Base-by-base conservation (phyloP, 345 rosid genomes). In the Bruguiera gymnorhiza region DNA sequence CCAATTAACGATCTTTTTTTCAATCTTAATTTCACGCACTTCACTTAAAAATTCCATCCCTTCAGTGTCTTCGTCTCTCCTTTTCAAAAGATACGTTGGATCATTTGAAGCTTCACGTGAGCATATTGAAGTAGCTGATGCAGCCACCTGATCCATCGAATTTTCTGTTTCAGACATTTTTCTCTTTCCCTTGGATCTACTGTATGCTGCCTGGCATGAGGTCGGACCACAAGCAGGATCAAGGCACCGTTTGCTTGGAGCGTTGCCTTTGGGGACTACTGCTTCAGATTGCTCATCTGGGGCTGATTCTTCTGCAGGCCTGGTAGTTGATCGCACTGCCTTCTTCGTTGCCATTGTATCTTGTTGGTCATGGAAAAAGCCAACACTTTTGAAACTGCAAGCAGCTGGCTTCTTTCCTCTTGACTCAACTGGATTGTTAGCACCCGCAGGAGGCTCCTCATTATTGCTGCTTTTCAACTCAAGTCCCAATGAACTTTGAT, bases 211-310 rank as follows among this genome's bases (percentile, higher is more conserved):
- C 18, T 51, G 23, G 48, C 65, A 62, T 20, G 70, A 34, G 29
- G 62, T 36, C 37, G 36, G 72, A 37, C 29, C 72, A 51, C 11
- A 53, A 70, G 46, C 57, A 51, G 60, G 66, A 62, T 39, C 23
- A 16, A 62, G 18, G 16, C n/a, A 62, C 31, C 51, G 63, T 52
- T 69, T 23, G 5, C 18, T 31, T 20, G 4, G 8, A 63, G 8
- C 30, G 21, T 11, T 37, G 56, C 57, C 51, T 23, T 50, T 53
- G n/a, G 21, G 63, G 60, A 76, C 71, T 68, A 72, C 73, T 32
- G 87, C 85, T 88, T 82, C 86, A 48, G 92, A 88, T 51, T 85
- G 85, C 76, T 84, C 86, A 67, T 88, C 92, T 19, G 88, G 89
- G 53, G 84, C 65, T 27, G 67, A 37, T 23, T 65, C 73, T 31